Evolutionary conservation across 176 grass and related monocot genomes (phyloP), one percentile per base, ranked within the genome.

Genomic region (Paspalum vaginatum): DNA sequence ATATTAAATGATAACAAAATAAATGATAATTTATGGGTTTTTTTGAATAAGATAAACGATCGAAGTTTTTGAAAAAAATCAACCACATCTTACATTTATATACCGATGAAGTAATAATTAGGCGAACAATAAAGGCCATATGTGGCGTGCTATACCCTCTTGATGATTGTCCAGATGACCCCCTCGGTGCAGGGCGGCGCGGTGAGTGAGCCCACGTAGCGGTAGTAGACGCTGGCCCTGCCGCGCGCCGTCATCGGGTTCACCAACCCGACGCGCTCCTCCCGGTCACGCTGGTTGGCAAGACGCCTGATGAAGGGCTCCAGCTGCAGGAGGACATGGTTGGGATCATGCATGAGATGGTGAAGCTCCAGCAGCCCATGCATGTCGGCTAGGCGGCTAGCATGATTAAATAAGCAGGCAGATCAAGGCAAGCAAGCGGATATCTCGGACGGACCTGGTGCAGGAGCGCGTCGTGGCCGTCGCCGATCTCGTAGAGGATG

Each of bases 151-250:
- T 72, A 1, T 51, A 89, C 94, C 87, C 66, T 88, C 20, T 74
- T 85, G 65, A 85, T 41, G 48, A 97, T 51, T 4, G 89, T 94
- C 91, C 91, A 97, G 60, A 90, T 61, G 46, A 97, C 91, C 37
- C 94, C 94, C 57, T 97, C 89, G 7, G 60, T 85, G 85, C 94
- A 97, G 22, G 83, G 85, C 18, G 91, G 94, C 47, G 76, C 80
- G 61, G 89, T 97, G 63, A 97, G 92, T 0, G 94, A 97, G 5
- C 94, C 94, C 49, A 91, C 43, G 79, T 94, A 97, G 60, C 94
- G 88, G 76, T 87, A 92, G 51, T 94, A 97, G 14, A 83, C 86
- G 75, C 76, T 62, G 72, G 79, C 89, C 17, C 50, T 56, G 21
- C 79, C 84, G 4, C 56, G 75, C 0, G 85, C 55, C 20, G 20